These are phyloP conservation scores for Phycomyces nitens DNA, from an alignment of 192 early-diverging fungal genomes.

Conservation along the genomic window DNA sequence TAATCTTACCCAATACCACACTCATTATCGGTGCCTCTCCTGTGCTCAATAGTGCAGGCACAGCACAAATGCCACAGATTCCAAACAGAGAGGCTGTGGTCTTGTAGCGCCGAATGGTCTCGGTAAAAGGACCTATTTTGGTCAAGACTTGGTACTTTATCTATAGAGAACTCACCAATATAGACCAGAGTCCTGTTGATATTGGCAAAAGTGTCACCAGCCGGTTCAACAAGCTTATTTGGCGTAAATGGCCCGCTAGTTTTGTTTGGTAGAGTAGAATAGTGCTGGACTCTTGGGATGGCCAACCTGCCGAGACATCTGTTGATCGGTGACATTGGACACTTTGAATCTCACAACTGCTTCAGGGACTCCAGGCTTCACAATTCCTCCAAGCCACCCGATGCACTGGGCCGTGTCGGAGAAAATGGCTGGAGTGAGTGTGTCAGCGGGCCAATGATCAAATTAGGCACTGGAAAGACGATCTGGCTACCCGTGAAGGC, in stretches of 20 bases:
- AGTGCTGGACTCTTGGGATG: not conserved
- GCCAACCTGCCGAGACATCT: not conserved
- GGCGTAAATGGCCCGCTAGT: conserved; percentile 30
- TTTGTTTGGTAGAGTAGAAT: conserved; percentile 23
- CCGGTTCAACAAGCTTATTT: conserved; percentile 13
- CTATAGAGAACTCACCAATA: conserved; percentile 18
- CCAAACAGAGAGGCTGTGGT: conserved; percentile 35
- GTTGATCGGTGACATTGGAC: not conserved
- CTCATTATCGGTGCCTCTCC: conserved; percentile 27
- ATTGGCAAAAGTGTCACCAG: not conserved
- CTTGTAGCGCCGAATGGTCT: conserved; percentile 35
- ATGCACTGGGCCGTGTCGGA: not conserved
- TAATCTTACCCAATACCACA: conserved; percentile 26
- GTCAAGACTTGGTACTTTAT: not conserved
- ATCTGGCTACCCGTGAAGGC: no score
- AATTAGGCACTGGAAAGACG: no score
- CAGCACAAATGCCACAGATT: conserved; percentile 32
- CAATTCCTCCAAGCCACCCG: no score
- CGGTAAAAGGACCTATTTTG: conserved; percentile 29
- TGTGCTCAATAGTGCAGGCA: conserved; percentile 28
- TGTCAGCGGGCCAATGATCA: no score
- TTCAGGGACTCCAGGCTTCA: no score
- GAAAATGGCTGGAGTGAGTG: no score
- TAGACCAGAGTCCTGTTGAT: conserved; percentile 30
- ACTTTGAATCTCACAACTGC: no score